A percentile compares a stretch with the other conserved stretches of the same genome.
These are phyloP conservation scores for Fusarium newnesense DNA, from an alignment of 2,329 filamentous ascomycete species.

Conservation along the genomic window DNA sequence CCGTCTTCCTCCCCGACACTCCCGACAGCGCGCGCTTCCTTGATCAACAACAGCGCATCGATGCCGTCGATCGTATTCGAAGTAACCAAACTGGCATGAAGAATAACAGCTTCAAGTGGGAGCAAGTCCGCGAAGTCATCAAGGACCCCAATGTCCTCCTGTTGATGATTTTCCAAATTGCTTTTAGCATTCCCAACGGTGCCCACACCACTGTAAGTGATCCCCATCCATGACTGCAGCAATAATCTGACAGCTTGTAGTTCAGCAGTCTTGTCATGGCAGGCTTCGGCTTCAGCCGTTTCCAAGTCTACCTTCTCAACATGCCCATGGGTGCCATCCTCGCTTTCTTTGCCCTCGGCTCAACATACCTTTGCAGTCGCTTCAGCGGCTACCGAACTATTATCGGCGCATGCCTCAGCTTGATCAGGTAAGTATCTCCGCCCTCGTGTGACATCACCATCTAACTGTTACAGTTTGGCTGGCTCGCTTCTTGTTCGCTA, in stretches of 20 bases:
- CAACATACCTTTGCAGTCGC: conserved; percentile 34
- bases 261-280: conserved; percentile 42
- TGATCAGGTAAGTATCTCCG: conserved; percentile 26
- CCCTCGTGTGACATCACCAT: fast-evolving
- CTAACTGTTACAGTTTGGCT: conserved; percentile 12
- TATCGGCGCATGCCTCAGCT: conserved; percentile 25
- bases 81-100: conserved; percentile 39
- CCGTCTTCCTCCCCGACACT: conserved; percentile 32
- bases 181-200: conserved; percentile 37
- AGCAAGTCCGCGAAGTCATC: conserved; percentile 35
- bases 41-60: conserved; percentile 15
- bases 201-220: conserved; percentile 32
- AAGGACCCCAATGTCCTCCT: conserved; percentile 35
- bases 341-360: conserved; percentile 28
- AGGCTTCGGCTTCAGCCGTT: conserved; percentile 33
- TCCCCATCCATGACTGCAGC: fast-evolving
- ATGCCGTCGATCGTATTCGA: conserved; percentile 31
- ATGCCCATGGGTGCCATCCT: conserved; percentile 39
- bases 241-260: background rate
- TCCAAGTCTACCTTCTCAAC: conserved; percentile 37
- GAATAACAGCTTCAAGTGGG: conserved; percentile 33
- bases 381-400: conserved; percentile 33
- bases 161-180: conserved; percentile 34
- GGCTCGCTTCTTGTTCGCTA: conserved; percentile 35
- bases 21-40: conserved; percentile 33